phyloP scores from a whole-genome alignment of 1,284 basidiomycete genomes.

The Ustilago crameri region DNA sequence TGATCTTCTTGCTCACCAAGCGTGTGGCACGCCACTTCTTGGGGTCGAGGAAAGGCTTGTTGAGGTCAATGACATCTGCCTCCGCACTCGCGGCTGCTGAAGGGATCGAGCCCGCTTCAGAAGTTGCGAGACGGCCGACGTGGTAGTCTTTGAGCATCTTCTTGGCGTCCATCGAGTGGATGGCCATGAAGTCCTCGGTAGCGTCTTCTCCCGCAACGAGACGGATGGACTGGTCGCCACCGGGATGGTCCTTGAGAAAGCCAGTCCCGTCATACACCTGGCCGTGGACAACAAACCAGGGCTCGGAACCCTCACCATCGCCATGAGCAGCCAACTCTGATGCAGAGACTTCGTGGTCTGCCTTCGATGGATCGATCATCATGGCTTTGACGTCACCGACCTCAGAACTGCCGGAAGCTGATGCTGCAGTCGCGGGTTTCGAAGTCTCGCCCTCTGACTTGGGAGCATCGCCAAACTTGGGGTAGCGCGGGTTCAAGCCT shows the following conservation, averaged over 20 bases:
- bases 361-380: slow-evolving; percentile 53
- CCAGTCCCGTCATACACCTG: slow-evolving; percentile 73
- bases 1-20: slow-evolving; percentile 70
- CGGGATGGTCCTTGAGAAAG: slow-evolving; percentile 76
- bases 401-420: not conserved
- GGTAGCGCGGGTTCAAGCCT: slow-evolving; percentile 72
- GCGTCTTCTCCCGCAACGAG: slow-evolving; percentile 76
- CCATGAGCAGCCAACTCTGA: slow-evolving; percentile 72
- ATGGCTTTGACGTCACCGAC: slow-evolving; percentile 49
- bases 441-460: not conserved
- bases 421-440: not conserved
- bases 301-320: slow-evolving; percentile 68
- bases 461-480: slow-evolving; percentile 55
- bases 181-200: slow-evolving; percentile 75
- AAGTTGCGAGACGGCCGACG: slow-evolving; percentile 40
- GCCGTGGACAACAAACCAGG: slow-evolving; percentile 76
- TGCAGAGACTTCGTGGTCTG: slow-evolving; percentile 71
- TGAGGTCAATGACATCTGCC: slow-evolving; percentile 40
- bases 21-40: slow-evolving; percentile 73
- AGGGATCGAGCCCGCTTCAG: slow-evolving; percentile 1
- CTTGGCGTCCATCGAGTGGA: slow-evolving; percentile 73
- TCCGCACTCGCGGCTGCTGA: slow-evolving; percentile 5
- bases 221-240: slow-evolving; percentile 75
- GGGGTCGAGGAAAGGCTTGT: slow-evolving; percentile 71
- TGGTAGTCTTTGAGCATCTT: slow-evolving; percentile 71